These are phyloP conservation scores for Curvularia lunata DNA, from an alignment of 2,329 filamentous ascomycete genomes.

Conservation along the genomic window DNA sequence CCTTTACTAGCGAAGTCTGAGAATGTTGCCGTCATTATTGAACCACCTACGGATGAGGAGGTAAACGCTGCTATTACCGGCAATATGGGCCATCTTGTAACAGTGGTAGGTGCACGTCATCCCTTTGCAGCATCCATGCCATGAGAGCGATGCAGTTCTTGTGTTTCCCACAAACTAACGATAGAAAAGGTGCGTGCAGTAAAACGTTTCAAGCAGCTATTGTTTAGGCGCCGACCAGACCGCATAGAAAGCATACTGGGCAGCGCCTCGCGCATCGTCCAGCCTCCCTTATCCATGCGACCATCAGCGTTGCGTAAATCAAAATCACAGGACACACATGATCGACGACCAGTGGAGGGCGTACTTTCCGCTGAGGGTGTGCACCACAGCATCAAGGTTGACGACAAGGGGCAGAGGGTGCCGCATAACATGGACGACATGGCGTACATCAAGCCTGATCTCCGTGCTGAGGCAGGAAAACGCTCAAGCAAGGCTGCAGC, in stretches of 20 bases:
- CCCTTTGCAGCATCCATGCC: background rate
- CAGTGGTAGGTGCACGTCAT: constrained; percentile 64
- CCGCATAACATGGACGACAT: constrained; percentile 31
- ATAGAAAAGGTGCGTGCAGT: constrained; percentile 80
- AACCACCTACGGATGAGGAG: constrained; percentile 86
- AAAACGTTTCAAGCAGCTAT: constrained; percentile 80
- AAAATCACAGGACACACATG: constrained; percentile 59
- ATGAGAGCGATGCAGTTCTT: background rate
- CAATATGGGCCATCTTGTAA: constrained; percentile 85
- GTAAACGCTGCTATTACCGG: constrained; percentile 88
- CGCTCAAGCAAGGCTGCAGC: constrained; percentile 15
- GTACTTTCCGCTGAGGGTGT: constrained; percentile 61
- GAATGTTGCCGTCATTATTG: constrained; percentile 81
- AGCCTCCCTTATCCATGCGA: constrained; percentile 62
- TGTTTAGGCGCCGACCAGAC: constrained; percentile 63
- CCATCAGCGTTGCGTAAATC: constrained; percentile 51
- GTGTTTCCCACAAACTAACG: constrained; percentile 9
- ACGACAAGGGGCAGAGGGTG: constrained; percentile 35
- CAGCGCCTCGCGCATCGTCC: constrained; percentile 63
- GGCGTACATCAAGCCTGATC: constrained; percentile 27
- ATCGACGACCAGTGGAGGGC: constrained; percentile 58
- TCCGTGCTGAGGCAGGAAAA: constrained; percentile 17
- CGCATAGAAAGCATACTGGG: constrained; percentile 67
- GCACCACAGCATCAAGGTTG: constrained; percentile 55
- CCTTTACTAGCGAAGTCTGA: constrained; percentile 80